Evolutionary conservation across 179 eudicot species (phyloP).

Genomic region (Pouteria campechiana): DNA sequence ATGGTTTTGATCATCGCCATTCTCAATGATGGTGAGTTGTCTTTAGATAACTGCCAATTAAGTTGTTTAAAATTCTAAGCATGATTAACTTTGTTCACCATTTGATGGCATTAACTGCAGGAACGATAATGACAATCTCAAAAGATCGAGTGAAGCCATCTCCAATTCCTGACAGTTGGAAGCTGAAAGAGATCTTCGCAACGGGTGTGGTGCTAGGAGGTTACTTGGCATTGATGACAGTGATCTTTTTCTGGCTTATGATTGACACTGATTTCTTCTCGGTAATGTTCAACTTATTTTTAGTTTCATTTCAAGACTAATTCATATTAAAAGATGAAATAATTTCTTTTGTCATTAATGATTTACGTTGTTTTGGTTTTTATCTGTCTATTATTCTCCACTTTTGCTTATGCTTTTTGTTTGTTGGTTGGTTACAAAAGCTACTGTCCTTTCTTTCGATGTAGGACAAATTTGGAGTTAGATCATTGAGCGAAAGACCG

Average conservation of each 20-base stretch:
- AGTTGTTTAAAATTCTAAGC: neutral
- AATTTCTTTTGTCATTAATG: neutral
- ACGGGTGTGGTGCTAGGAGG: slow-evolving; percentile 23
- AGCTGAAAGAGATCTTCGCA: slow-evolving; percentile 21
- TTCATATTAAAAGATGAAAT: too few relatives aligned
- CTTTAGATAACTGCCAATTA: too few relatives aligned
- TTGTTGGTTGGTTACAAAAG: too few relatives aligned
- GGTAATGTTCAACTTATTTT: slow-evolving; percentile 3
- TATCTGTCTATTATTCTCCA: neutral
- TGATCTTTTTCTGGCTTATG: slow-evolving; percentile 26
- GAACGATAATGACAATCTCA: slow-evolving; percentile 29
- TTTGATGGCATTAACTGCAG: neutral
- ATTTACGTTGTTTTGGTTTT: neutral
- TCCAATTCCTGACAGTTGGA: slow-evolving; percentile 20
- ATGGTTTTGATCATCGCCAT: slow-evolving; percentile 75
- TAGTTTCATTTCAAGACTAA: too few relatives aligned
- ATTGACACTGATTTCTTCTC: slow-evolving; percentile 23
- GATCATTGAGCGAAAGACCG: slow-evolving; percentile 5
- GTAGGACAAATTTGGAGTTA: slow-evolving; percentile 21
- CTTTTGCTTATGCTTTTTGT: neutral
- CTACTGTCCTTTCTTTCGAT: too few relatives aligned
- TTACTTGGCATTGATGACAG: slow-evolving; percentile 23
- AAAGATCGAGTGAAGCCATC: slow-evolving; percentile 27
- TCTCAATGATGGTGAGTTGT: slow-evolving; percentile 47
- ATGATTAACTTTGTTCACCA: neutral